Evolutionary conservation across 2,329 filamentous ascomycete genomes (phyloP), one percentile per base, ranked within the genome.

Genomic region (Bipolaris gigantea): DNA sequence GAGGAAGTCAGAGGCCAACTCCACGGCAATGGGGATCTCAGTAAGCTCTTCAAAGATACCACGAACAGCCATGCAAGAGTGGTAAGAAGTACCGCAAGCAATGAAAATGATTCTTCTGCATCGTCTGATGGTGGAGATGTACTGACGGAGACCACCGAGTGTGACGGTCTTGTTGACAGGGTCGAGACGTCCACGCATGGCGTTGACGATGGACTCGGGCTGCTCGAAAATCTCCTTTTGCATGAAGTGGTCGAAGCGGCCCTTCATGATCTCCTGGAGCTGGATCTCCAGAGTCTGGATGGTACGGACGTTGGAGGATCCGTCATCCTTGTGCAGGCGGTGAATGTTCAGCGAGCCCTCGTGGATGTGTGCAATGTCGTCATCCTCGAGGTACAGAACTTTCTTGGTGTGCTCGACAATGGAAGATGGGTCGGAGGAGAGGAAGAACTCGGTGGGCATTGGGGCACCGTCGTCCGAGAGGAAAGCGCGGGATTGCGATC

Each of bases 181-280:
- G 77, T 99, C 94, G 69, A 99, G 83, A 80, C 94, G 94, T 79
- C 94, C 94, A 86, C 94, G 91, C 94, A 99, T 99, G 65, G 94
- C 97, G 85, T 99, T 99, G 81, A 99, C 88, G 58, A 99, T 91
- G 13, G 94, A 99, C 80, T 99, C 94, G 73, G 94, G 94, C 83
- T 99, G 94, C 84, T 99, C 94, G 77, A 99, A 99, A 73, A 99
- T 99, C 78, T 99, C 94, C 86, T 99, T 99, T 78, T 99, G 94
- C 94, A 99, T 99, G 84, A 97, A 99, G 82, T 99, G 94, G 77
- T 99, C 94, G 79, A 97, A 99, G 76, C 94, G 95, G 78, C 94
- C 94, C 88, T 99, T 99, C 94, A 99, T 99, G 79, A 99, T 99
- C 83, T 99, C 92, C 82, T 99, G 94, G 62, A 99, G 88, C 83